Percentiles rank a stretch among this genome's conserved stretches.
These are phyloP conservation scores for Syncephalis plumigaleata DNA, from an alignment of 371 early-diverging fungal genomes.

Conservation along the genomic window DNA sequence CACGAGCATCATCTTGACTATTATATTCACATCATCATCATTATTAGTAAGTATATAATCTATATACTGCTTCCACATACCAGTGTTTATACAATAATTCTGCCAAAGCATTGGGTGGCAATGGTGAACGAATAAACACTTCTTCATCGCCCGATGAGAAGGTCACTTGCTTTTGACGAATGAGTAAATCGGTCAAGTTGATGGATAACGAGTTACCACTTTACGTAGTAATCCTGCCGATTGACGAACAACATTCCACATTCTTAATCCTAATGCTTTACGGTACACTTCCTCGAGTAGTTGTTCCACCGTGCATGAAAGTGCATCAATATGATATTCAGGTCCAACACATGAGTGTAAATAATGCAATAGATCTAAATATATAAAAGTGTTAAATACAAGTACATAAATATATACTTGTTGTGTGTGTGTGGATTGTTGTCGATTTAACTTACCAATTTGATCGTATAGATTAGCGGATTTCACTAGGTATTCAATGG, in stretches of 20 bases:
- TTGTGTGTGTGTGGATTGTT: too few relatives aligned
- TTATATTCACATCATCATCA: too few relatives aligned
- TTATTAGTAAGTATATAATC: too few relatives aligned
- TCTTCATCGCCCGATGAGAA: constrained; percentile 56
- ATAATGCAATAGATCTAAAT: constrained; percentile 56
- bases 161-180: constrained; percentile 63
- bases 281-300: constrained; percentile 68
- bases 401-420: too few relatives aligned
- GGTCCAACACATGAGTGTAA: constrained; percentile 49
- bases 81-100: constrained; percentile 23
- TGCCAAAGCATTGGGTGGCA: constrained; percentile 43
- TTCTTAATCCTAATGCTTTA: constrained; percentile 48
- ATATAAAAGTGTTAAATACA: too few relatives aligned
- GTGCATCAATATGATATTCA: constrained; percentile 23
- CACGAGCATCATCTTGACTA: constrained; percentile 54
- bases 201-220: constrained; percentile 55
- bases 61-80: too few relatives aligned
- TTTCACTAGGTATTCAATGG: constrained; percentile 33
- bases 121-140: constrained; percentile 41
- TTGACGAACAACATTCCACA: constrained; percentile 74
- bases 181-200: constrained; percentile 66
- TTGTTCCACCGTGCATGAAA: constrained; percentile 35
- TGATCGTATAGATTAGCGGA: constrained; percentile 73
- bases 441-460: constrained; percentile 21
- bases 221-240: constrained; percentile 62